A percentile compares a stretch with the other conserved stretches of the same genome.
These are phyloP conservation scores for Thelonectria discophora DNA, from an alignment of 2,329 filamentous ascomycete genomes.

Conservation along the genomic window DNA sequence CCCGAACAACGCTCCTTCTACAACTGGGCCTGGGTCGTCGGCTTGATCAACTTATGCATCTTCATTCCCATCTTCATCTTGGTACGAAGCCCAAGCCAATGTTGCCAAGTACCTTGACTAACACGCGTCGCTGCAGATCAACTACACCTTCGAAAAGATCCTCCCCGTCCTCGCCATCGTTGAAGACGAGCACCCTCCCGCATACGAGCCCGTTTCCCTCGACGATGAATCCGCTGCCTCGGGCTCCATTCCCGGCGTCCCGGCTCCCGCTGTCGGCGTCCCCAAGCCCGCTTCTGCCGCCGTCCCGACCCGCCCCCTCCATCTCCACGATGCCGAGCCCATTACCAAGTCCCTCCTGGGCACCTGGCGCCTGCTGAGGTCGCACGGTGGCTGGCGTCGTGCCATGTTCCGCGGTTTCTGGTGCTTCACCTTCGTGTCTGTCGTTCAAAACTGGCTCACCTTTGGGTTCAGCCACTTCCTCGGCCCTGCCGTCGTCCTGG, in stretches of 20 bases:
- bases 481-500: conserved; percentile 54
- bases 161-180: conserved; percentile 66
- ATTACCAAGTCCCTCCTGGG: conserved; percentile 62
- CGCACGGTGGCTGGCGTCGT: conserved; percentile 68
- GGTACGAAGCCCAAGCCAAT: conserved; percentile 44
- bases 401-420: conserved; percentile 75
- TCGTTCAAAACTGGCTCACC: conserved; percentile 50
- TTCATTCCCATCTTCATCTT: conserved; percentile 56
- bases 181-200: conserved; percentile 65
- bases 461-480: conserved; percentile 56
- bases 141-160: conserved; percentile 61
- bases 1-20: conserved; percentile 41
- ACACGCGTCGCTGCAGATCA: conserved; percentile 46
- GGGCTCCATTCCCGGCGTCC: conserved; percentile 41
- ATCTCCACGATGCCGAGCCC: conserved; percentile 26
- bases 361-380: conserved; percentile 64
- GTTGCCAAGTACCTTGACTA: not conserved
- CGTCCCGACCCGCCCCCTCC: conserved; percentile 16
- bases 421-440: conserved; percentile 54
- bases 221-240: conserved; percentile 44
- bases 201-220: conserved; percentile 61
- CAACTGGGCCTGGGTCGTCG: conserved; percentile 51
- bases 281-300: conserved; percentile 47
- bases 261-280: conserved; percentile 38
- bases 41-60: conserved; percentile 53